These are phyloP conservation scores for Eucalyptus virginea DNA, from an alignment of 345 rosid species.

Conservation along the genomic window DNA sequence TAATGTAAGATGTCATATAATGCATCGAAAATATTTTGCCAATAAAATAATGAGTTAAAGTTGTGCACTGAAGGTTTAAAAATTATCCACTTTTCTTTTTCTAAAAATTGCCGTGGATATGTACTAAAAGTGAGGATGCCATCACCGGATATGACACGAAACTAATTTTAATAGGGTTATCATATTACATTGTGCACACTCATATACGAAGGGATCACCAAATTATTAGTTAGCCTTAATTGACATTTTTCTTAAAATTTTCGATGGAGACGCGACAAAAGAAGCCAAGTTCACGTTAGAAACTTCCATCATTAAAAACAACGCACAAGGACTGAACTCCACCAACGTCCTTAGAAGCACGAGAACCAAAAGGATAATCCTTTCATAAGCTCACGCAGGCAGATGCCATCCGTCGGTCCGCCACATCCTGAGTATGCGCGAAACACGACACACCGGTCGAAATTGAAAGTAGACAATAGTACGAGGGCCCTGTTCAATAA, in stretches of 20 bases:
- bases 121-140: not conserved
- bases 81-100: not conserved
- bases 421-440: fast-evolving
- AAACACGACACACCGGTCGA: not conserved
- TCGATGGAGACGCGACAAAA: not conserved
- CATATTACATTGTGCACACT: not conserved
- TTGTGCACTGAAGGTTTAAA: not conserved
- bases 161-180: not conserved
- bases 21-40: fast-evolving
- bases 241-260: not conserved
- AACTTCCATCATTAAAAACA: not conserved
- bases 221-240: not conserved
- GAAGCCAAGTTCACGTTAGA: not conserved
- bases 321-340: not conserved
- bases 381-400: not conserved
- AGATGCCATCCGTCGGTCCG: fast-evolving
- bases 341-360: not conserved
- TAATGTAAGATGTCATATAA: not conserved
- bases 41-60: not conserved
- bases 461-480: not conserved
- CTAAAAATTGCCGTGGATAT: not conserved
- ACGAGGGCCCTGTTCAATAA: not conserved
- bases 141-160: not conserved
- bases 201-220: not conserved
- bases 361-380: not conserved